Evolutionary conservation across 2,329 filamentous ascomycete genomes (phyloP).

Genomic region (Scolecobasidium constrictum): DNA sequence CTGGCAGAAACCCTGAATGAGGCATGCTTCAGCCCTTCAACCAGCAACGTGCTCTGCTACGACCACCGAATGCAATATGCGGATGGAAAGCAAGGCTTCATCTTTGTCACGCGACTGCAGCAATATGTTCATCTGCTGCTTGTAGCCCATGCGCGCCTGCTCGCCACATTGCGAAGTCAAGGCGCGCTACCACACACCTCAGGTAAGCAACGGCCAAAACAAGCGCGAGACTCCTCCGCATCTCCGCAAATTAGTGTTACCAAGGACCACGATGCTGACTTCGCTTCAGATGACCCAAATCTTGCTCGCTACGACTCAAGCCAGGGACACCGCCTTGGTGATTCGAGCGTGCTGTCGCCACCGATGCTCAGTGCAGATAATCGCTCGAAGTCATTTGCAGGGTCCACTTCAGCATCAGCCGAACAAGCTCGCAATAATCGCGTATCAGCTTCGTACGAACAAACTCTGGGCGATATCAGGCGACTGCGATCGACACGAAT

Average conservation of each 20-base stretch:
- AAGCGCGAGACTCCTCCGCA: background rate
- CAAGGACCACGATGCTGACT: no score
- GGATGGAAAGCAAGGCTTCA: conserved; percentile 52
- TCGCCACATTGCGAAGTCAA: conserved; percentile 76
- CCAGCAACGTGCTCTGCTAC: conserved; percentile 60
- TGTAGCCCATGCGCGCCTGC: conserved; percentile 78
- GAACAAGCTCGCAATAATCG: conserved; percentile 20
- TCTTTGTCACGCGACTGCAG: conserved; percentile 71
- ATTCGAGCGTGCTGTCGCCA: conserved; percentile 31
- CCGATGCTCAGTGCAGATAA: conserved; percentile 52
- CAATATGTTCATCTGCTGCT: conserved; percentile 91
- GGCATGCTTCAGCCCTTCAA: conserved; percentile 57
- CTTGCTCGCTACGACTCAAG: conserved; percentile 54
- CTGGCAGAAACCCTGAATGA: conserved; percentile 58
- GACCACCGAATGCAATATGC: conserved; percentile 50
- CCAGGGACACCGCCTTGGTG: conserved; percentile 48
- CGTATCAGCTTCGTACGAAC: conserved; percentile 69
- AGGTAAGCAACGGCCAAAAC: conserved; percentile 31
- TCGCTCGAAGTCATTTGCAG: conserved; percentile 64
- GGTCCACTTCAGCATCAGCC: conserved; percentile 44
- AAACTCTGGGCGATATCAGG: conserved; percentile 90
- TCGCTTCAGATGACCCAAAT: conserved; percentile 60
- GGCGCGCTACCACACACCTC: conserved; percentile 68
- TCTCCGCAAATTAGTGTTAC: no score
- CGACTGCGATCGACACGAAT: conserved; percentile 84